Base-by-base conservation (phyloP, 768 basidiomycete species). In the Chlorophyllum brunneum region DNA sequence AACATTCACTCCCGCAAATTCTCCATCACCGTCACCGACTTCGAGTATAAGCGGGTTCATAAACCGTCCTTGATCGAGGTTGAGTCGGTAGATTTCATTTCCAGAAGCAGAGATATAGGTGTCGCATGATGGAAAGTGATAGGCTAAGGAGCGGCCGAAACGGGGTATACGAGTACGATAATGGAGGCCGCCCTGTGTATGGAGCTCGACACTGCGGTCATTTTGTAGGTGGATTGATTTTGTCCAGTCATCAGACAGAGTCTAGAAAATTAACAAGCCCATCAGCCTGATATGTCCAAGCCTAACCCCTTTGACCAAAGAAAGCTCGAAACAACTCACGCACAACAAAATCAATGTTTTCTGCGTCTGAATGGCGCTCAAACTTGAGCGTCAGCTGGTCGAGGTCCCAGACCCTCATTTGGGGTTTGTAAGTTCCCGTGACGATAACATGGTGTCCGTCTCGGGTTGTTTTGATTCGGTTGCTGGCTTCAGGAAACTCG, bases 261-360 rank as follows among this genome's bases (percentile, higher is more conserved):
- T 86, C 94, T 97, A 68, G 18, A 39, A 43, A 23, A 10, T 27
- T 20, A n/a, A n/a, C n/a, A n/a, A n/a, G n/a, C 20, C 9, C 6
- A 15, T 29, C 26, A 40, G 38, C 36, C 24, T 20, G 15, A 22
- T 31, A 26, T 46, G 22, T 27, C 24, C 10, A 16, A n/a, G 16
- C 34, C 15, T n/a, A n/a, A n/a, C n/a, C n/a, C n/a, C n/a, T n/a
- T n/a, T 36, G 34, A 16, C 3, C 16, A 16, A 36, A n/a, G 34
- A 13, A 36, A 13, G 3, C 33, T 36, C 6, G 43, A 52, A 54
- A 56, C 58, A 68, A 81, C 75, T 76, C 68, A 88, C 94, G 80
- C 73, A 97, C 94, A 76, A 87, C 80, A 71, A 99, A 99, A 67
- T 99, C 97, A 58, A 99, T 88, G 67, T 98, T 99, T 75, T 98